Conservation (phyloP, 2,329 filamentous ascomycete species). For the Zopfia rhizophila region DNA sequence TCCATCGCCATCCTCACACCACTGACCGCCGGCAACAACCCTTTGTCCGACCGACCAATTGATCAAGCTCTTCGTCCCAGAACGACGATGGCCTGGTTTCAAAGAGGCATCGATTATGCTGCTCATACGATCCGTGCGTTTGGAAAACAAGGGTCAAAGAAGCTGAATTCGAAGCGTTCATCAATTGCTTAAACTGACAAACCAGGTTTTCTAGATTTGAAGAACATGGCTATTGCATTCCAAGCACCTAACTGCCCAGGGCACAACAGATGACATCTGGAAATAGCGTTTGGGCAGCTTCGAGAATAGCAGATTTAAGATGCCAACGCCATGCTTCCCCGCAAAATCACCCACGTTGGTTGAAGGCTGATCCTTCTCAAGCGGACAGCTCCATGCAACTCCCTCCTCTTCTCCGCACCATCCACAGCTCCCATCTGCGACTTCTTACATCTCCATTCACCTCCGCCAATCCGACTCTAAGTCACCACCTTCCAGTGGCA, state of each 20-base stretch:
- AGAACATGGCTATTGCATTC: too few species aligned
- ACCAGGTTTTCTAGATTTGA: too few species aligned
- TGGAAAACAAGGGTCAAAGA: not conserved
- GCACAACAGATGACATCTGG: slow-evolving; percentile 30
- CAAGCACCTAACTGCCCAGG: too few species aligned
- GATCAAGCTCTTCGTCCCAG: slow-evolving; percentile 2
- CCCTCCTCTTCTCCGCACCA: slow-evolving; percentile 32
- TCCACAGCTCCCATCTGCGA: slow-evolving; percentile 26
- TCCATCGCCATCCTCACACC: slow-evolving; percentile 27
- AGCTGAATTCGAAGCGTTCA: not conserved
- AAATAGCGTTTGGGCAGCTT: slow-evolving; percentile 23
- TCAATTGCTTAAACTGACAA: not conserved
- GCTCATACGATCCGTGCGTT: not conserved
- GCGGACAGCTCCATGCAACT: slow-evolving; percentile 10
- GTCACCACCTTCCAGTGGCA: slow-evolving; percentile 18
- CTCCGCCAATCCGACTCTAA: slow-evolving; percentile 36
- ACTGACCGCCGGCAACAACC: slow-evolving; percentile 18
- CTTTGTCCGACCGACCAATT: slow-evolving; percentile 16
- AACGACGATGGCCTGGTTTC: slow-evolving; percentile 4
- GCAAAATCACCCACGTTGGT: slow-evolving; percentile 37
- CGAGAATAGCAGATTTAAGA: slow-evolving; percentile 25
- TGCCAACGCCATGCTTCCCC: slow-evolving; percentile 36
- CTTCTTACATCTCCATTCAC: slow-evolving; percentile 33
- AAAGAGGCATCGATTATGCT: not conserved
- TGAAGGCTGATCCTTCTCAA: slow-evolving; percentile 3